A percentile compares a stretch with the other conserved stretches of the same genome.
phyloP scores from a whole-genome alignment of 2,329 filamentous ascomycete species.

The Falciphora oryzae region DNA sequence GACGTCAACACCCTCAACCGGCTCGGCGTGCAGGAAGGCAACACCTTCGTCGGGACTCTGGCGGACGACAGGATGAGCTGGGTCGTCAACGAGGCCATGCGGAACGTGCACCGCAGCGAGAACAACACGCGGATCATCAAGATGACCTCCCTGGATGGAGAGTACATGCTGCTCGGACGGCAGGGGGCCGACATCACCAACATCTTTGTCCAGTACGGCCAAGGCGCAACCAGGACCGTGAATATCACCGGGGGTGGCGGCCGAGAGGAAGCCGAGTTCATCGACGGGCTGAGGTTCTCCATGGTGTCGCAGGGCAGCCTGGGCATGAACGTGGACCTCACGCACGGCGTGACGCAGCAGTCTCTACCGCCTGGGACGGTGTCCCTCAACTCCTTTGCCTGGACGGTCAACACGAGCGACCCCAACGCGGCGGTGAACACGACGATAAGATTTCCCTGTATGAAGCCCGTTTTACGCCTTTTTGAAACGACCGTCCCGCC shows the following conservation, averaged over 20 bases:
- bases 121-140: slow-evolving; percentile 27
- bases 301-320: background rate
- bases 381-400: background rate
- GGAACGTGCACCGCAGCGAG: slow-evolving; percentile 24
- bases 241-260: slow-evolving; percentile 23
- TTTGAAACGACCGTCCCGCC: too few species aligned
- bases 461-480: too few species aligned
- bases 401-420: background rate
- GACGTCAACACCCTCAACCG: slow-evolving; percentile 51
- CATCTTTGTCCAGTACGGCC: slow-evolving; percentile 28
- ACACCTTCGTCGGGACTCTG: background rate
- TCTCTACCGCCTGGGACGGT: background rate
- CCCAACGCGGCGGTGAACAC: background rate
- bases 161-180: slow-evolving; percentile 26
- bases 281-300: slow-evolving; percentile 22
- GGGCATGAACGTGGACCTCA: slow-evolving; percentile 1
- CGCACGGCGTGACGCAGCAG: too few species aligned
- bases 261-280: slow-evolving; percentile 22
- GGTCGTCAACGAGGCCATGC: slow-evolving; percentile 14
- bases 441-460: background rate
- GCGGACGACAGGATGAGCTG: background rate
- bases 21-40: background rate
- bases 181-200: slow-evolving; percentile 22
- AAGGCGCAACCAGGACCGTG: slow-evolving; percentile 24
- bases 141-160: slow-evolving; percentile 25